These are phyloP conservation scores for Pyracantha coccinea DNA, from an alignment of 331 rosid genomes.

Conservation along the genomic window DNA sequence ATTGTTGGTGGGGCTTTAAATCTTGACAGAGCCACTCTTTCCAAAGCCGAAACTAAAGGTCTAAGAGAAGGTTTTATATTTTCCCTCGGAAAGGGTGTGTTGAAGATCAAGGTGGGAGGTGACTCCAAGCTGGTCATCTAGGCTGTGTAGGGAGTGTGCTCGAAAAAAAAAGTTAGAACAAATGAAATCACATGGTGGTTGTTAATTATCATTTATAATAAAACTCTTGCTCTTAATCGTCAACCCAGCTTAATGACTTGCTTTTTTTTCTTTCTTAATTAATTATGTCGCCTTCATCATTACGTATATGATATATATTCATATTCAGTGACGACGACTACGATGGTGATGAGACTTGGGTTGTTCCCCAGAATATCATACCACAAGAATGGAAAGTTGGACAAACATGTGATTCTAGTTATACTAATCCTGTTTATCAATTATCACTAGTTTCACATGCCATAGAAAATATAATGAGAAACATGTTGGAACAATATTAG, in stretches of 20 bases:
- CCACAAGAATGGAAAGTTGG: slow-evolving; percentile 82
- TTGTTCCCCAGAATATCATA: slow-evolving; percentile 61
- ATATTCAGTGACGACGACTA: slow-evolving; percentile 52
- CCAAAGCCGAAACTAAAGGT: too few species aligned
- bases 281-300: neutral
- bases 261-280: neutral
- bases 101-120: too few species aligned
- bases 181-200: neutral
- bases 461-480: too few species aligned
- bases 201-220: neutral
- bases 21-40: too few species aligned
- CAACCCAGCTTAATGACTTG: neutral
- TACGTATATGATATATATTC: slow-evolving; percentile 22
- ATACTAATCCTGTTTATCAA: neutral
- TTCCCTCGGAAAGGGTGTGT: too few species aligned
- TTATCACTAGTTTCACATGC: neutral
- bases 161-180: neutral
- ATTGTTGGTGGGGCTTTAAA: too few species aligned
- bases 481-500: too few species aligned
- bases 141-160: too few species aligned
- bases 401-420: slow-evolving; percentile 63
- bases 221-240: neutral
- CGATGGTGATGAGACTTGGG: slow-evolving; percentile 50
- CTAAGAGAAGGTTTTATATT: too few species aligned
- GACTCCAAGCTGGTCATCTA: too few species aligned